These are phyloP conservation scores for Cyclotella sp. DNA, from an alignment of 108 stramenopile genomes.

Conservation along the genomic window DNA sequence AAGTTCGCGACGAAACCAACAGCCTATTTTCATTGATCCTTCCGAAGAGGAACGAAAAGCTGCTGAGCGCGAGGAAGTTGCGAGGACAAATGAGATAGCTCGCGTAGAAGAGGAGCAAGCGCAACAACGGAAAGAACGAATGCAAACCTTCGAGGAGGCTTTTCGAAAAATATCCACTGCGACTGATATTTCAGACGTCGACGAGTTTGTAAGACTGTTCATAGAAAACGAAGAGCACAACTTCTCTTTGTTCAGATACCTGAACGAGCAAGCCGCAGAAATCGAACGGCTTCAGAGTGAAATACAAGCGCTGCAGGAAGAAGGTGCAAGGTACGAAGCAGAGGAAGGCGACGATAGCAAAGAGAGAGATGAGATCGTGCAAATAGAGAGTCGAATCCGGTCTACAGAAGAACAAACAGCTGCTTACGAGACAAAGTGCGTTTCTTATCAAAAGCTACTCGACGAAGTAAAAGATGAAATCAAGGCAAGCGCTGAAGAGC, in stretches of 20 bases:
- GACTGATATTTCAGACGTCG: constrained; percentile 71
- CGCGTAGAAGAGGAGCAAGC: constrained; percentile 44
- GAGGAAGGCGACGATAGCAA: constrained; percentile 57
- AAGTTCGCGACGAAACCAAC: constrained; percentile 31
- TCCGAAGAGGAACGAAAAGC: constrained; percentile 46
- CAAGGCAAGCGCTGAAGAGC: constrained; percentile 24
- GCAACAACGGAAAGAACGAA: constrained; percentile 54
- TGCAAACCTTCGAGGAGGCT: constrained; percentile 85
- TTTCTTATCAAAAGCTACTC: constrained; percentile 56
- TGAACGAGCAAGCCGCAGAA: constrained; percentile 77
- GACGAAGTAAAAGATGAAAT: constrained; percentile 76
- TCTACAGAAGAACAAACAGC: constrained; percentile 61
- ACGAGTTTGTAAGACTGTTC: constrained; percentile 68
- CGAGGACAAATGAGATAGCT: constrained; percentile 38
- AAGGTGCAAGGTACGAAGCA: constrained; percentile 51
- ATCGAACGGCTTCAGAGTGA: constrained; percentile 73
- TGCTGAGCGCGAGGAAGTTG: constrained; percentile 36
- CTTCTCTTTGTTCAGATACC: constrained; percentile 75
- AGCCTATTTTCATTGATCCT: constrained; percentile 30
- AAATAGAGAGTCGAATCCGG: constrained; percentile 69
- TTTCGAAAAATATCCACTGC: constrained; percentile 77
- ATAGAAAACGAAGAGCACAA: constrained; percentile 82
- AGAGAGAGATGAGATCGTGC: constrained; percentile 67
- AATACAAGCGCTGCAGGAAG: constrained; percentile 58
- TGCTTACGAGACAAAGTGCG: constrained; percentile 67